Base-by-base conservation (phyloP, 148 eudicot genomes). In the Vaccinium darrowii region DNA sequence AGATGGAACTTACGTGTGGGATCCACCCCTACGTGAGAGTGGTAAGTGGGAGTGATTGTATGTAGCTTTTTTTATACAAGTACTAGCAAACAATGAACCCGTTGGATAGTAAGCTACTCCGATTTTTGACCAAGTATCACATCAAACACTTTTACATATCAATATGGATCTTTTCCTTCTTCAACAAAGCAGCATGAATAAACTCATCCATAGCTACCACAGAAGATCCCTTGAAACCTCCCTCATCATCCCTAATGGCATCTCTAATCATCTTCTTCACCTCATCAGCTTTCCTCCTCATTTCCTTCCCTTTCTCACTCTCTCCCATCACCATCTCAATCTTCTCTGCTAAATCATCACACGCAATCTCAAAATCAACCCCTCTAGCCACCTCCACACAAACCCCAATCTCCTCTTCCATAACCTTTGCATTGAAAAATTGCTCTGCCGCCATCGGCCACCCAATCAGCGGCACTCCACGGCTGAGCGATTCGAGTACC, bases 391-490 rank as follows among this genome's bases (percentile, higher is more conserved):
- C 86, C 84, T 92, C 95, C 82, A 93, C 89, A 74, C 92, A 91
- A 1, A 91, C 91, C 49, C 91, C 90, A 33, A 86, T 27, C 82
- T 85, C 89, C 52, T 91, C 93, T 60, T 57, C 94, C 87, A 92
- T 54, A 21, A 87, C 57, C 88, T 91, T 93, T 5, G 87, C 87
- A 82, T 91, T 92, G 82, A 85, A 91, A 79, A 91, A 91, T 76
- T 93, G 95, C 86, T 93, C 95, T 0, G 87, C 93, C 0, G 87
- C 90, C 90, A 93, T 88, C 7, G 95, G 94, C 95, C 94, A 93
- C 18, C 93, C 90, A 0, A 93, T 73, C 14, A 93, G 5, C 47
- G 93, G 90, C 80, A 93, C 91, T 3, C 94, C 94, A 18, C 63
- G 39, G 52, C 88, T 83, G 3, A 93, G 89, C 9, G 91, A 81